Evolutionary conservation across 805 yeast genomes (phyloP).

Genomic region (Kregervanrija delftensis): DNA sequence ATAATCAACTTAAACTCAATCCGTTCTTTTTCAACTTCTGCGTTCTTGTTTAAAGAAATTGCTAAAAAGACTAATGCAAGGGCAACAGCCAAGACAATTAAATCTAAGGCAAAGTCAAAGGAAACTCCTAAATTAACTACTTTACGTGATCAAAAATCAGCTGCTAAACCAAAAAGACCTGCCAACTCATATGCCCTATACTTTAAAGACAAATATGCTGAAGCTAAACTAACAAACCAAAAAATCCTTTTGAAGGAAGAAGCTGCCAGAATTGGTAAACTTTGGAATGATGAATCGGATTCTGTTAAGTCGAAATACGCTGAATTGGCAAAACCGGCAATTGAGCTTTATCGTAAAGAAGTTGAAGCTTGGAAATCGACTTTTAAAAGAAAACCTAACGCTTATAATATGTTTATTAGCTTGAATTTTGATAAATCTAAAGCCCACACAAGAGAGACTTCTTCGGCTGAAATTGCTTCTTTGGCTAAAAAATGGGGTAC

Average conservation of each 20-base stretch:
- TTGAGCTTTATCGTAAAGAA: slow-evolving; percentile 8
- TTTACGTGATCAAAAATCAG: slow-evolving; percentile 4
- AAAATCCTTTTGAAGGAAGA: slow-evolving; percentile 4
- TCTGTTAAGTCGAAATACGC: slow-evolving; percentile 12
- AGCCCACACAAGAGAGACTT: slow-evolving; percentile 9
- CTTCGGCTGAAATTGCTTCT: slow-evolving; percentile 10
- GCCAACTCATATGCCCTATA: slow-evolving; percentile 12
- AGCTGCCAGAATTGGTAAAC: slow-evolving; percentile 11
- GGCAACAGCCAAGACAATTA: slow-evolving; percentile 3
- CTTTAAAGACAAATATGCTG: slow-evolving; percentile 10
- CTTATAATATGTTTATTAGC: slow-evolving; percentile 19
- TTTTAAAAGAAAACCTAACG: slow-evolving; percentile 15
- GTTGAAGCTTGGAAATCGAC: slow-evolving; percentile 21
- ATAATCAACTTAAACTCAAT: background rate
- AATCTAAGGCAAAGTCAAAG: background rate
- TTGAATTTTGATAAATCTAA: slow-evolving; percentile 10
- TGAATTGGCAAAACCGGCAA: background rate
- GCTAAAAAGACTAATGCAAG: background rate
- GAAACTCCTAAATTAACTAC: slow-evolving; percentile 2
- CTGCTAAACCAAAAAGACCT: slow-evolving; percentile 20
- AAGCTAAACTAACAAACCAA: slow-evolving; percentile 3
- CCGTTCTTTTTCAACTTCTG: slow-evolving; percentile 9
- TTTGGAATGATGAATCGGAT: slow-evolving; percentile 18
- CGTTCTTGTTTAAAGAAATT: slow-evolving; percentile 10
- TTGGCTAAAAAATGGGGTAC: too few relatives aligned